Base-by-base conservation (phyloP, 2,329 filamentous ascomycete species). In the Dothistroma pini region DNA sequence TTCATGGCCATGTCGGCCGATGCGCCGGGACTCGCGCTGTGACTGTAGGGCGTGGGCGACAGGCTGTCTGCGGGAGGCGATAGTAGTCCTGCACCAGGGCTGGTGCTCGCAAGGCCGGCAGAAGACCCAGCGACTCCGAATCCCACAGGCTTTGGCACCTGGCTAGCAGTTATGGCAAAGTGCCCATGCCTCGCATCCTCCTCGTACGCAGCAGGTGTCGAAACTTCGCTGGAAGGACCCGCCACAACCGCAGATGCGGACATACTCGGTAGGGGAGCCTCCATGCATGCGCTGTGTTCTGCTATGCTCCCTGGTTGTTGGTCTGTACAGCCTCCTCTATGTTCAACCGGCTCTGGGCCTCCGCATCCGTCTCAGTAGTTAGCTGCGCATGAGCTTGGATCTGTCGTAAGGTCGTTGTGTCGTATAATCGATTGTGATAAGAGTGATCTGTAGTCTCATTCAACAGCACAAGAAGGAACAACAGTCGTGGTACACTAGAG, bases 101-200 rank as follows among this genome's bases (percentile, higher is more conserved):
- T 19, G 4, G 41, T 19, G 41, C 41, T 44, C 41, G 41, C 41
- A n/a, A 44, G 41, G 9, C 41, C 41, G n/a, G 41, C 41, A 19
- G 41, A 44, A 19, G 41, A 44, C 14, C 16, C 41, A 44, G 41
- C 41, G 41, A 44, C 41, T n/a, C 41, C 41, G 9, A 9, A 19
- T 52, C 59, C 63, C 16, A 67, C 59, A 14, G 69, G 63, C 53
- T 70, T 71, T 4, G 68, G 67, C n/a, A 71, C 62, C 49, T 70
- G 69, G 16, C 64, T 64, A 21, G 70, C 66, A 32, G 70, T 64
- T 31, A 67, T 65, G 41, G 71, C 69, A 56, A 66, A 70, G 62
- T 72, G 68, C 19, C 57, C 57, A 54, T 59, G 58, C 49, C 69
- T 61, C 31, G 62, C 52, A 51, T 71, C 69, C 48, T 72, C 70